Conservation (phyloP, 495 filamentous ascomycete genomes). For the Annulohypoxylon bovei region DNA sequence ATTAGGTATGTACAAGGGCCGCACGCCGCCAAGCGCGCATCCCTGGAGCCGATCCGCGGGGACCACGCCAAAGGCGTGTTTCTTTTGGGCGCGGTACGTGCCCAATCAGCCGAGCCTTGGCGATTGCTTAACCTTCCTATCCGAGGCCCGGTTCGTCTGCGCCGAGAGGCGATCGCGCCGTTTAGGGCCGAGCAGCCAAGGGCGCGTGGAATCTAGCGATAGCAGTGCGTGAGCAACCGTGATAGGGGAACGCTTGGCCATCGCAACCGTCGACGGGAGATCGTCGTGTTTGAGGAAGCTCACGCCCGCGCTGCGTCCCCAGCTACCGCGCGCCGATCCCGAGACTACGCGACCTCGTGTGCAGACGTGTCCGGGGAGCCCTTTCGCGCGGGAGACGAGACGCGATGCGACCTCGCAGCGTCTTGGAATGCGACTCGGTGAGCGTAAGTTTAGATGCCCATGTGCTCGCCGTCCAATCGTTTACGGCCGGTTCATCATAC, state of each 20-base stretch:
- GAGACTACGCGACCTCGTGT: constrained; percentile 8
- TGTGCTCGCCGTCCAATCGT: constrained; percentile 19
- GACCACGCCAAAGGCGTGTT: not conserved
- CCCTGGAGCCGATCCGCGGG: constrained; percentile 26
- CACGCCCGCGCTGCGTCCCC: too few relatives aligned
- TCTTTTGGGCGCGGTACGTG: constrained; percentile 5
- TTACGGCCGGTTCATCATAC: constrained; percentile 8
- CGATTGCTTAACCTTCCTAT: constrained; percentile 42
- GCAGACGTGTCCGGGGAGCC: not conserved
- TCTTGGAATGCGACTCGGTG: constrained; percentile 12
- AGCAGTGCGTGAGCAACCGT: not conserved
- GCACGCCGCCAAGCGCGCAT: constrained; percentile 18
- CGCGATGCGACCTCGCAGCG: not conserved
- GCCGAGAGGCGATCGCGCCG: constrained; percentile 26
- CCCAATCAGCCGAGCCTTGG: constrained; percentile 32
- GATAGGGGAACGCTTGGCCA: constrained; percentile 9
- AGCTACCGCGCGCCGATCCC: not conserved
- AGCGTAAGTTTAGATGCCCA: constrained; percentile 15
- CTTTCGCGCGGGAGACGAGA: not conserved
- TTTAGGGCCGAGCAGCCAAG: constrained; percentile 28
- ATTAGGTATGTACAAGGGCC: too few relatives aligned
- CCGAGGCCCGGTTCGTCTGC: not conserved
- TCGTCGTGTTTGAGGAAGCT: constrained; percentile 25
- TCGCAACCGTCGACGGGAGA: constrained; percentile 9
- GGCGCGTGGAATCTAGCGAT: not conserved